Evolutionary conservation across 768 basidiomycete species (phyloP).

Genomic region (Boletus eberwhitei): DNA sequence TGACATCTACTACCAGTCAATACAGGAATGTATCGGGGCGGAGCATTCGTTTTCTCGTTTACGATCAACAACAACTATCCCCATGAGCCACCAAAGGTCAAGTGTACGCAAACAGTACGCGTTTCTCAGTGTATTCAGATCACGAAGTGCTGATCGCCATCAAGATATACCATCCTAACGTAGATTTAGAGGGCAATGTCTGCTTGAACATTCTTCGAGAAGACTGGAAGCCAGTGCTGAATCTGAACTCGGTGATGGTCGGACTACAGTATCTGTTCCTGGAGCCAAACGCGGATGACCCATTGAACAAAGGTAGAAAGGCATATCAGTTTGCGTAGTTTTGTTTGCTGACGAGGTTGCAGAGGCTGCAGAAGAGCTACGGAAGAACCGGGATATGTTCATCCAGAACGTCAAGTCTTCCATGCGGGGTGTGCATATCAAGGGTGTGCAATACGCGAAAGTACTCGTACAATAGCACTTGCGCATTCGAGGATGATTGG

Average conservation of each 20-base stretch:
- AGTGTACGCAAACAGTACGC: constrained; percentile 88
- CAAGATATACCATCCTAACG: constrained; percentile 98
- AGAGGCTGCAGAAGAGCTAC: constrained; percentile 97
- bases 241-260: constrained; percentile 97
- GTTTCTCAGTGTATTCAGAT: not conserved
- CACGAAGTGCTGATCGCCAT: constrained; percentile 2
- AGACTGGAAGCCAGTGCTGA: constrained; percentile 99
- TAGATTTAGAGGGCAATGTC: constrained; percentile 97
- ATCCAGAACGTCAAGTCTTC: constrained; percentile 79
- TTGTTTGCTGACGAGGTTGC: constrained; percentile 20
- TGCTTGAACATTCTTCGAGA: constrained; percentile 98
- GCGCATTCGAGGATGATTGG: constrained; percentile 1
- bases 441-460: constrained; percentile 75
- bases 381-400: constrained; percentile 83
- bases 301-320: constrained; percentile 93
- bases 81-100: constrained; percentile 98
- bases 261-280: constrained; percentile 97
- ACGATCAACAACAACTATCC: constrained; percentile 97
- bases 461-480: constrained; percentile 51
- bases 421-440: constrained; percentile 79
- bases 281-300: constrained; percentile 98
- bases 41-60: constrained; percentile 91
- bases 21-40: constrained; percentile 97
- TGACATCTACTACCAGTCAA: constrained; percentile 1
- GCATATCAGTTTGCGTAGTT: not conserved